Evolutionary conservation across 495 filamentous ascomycete species (phyloP), one percentile per base, ranked within the genome.

Genomic region (Penicillium samsonianum): DNA sequence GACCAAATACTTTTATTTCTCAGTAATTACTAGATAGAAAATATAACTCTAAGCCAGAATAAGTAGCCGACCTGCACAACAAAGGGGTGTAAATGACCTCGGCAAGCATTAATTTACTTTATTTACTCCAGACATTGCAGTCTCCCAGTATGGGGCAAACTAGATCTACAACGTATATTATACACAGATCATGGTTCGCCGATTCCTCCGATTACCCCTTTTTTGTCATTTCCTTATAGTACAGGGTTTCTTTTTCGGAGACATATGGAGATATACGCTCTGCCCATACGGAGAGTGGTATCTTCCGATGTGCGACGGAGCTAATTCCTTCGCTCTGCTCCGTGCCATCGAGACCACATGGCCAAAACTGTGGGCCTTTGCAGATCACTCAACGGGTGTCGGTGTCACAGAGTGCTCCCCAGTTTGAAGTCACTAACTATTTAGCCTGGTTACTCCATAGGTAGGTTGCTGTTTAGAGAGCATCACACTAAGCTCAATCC

Each of bases 311-410:
- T 53, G 38, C 50, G 50, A 52, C 35, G 26, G 38, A 19, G 38
- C 50, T 53, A 33, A 22, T 4, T 22, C 10, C 26, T 43, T 43
- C 35, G n/a, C 10, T 41, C 30, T 30, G 0, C 25, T 26, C 25
- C 19, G 17, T 14, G n/a, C n/a, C n/a, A n/a, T 46, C 44, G 16
- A 50, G 11, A 19, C 50, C 28, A 54, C 35, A 51, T 51, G 48
- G 48, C 25, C 28, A 20, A 33, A 14, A 30, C 16, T 41, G 33
- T 28, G 49, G 49, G n/a, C 49, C 48, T 8, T 28, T 4, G 49
- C 16, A 52, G 50, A 52, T 52, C 50, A 12, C 20, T 20, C 23
- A 52, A 52, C 50, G 35, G 26, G 35, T 37, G 31, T 35, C 11
- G 11, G n/a, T n/a, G n/a, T n/a, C n/a, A n/a, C 28, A 11, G 9